Evolutionary conservation across 176 grass and related monocot genomes (phyloP).

Genomic region (Bolboschoenus planiculmis): DNA sequence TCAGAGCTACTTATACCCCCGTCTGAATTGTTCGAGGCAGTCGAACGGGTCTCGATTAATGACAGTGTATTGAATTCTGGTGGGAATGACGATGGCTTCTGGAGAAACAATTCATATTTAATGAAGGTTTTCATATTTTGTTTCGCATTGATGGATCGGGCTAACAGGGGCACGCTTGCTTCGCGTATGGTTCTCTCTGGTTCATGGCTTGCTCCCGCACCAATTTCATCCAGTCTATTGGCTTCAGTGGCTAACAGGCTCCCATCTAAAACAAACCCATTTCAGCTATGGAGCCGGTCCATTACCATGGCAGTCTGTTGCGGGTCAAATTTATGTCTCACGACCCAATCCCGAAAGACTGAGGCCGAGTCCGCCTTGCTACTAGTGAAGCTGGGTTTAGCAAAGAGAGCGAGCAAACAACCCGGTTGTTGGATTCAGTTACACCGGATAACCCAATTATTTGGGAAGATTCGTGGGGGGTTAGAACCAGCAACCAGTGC

Average conservation of each 20-base stretch:
- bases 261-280: conserved; percentile 54
- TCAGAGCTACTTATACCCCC: conserved; percentile 78
- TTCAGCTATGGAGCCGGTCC: conserved; percentile 66
- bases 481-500: conserved; percentile 44
- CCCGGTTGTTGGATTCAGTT: conserved; percentile 92
- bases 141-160: conserved; percentile 80
- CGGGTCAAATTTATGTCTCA: conserved; percentile 69
- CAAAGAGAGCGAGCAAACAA: conserved; percentile 60
- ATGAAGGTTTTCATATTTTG: conserved; percentile 77
- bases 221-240: conserved; percentile 62
- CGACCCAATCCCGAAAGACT: conserved; percentile 56
- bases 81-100: conserved; percentile 60
- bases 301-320: conserved; percentile 70
- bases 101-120: conserved; percentile 73
- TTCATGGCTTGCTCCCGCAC: conserved; percentile 86
- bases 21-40: conserved; percentile 73
- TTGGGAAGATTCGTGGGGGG: conserved; percentile 77
- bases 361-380: conserved; percentile 83
- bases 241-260: conserved; percentile 67
- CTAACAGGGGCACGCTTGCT: conserved; percentile 60
- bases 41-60: conserved; percentile 58
- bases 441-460: conserved; percentile 71
- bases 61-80: conserved; percentile 46
- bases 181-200: conserved; percentile 76
- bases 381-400: conserved; percentile 87